Evolutionary conservation across 2,329 filamentous ascomycete species (phyloP).

Genomic region (Daldinia sp.): DNA sequence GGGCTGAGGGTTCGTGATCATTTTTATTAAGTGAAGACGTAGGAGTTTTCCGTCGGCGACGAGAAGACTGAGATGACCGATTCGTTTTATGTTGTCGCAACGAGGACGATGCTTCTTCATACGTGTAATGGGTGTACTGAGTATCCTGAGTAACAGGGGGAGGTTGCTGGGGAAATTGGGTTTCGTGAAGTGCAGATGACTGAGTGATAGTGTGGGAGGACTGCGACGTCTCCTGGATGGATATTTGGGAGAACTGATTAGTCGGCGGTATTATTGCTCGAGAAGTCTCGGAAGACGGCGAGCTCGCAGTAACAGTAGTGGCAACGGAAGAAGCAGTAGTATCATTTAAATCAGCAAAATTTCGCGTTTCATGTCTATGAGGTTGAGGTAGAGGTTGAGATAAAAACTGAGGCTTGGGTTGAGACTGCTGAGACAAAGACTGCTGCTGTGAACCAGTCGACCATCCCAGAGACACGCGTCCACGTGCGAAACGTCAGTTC

Average conservation of each 20-base stretch:
- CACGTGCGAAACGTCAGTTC: conserved; percentile 52
- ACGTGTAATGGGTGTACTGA: conserved; percentile 24
- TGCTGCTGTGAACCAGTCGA: conserved; percentile 47
- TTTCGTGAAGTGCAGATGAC: conserved; percentile 17
- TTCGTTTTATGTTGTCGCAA: conserved; percentile 22
- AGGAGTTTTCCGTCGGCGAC: conserved; percentile 3
- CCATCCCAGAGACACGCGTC: conserved; percentile 58
- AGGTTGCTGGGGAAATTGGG: conserved; percentile 25
- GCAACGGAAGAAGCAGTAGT: conserved; percentile 26
- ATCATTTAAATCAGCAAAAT: conserved; percentile 33
- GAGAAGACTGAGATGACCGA: conserved; percentile 9
- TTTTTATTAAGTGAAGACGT: conserved; percentile 1
- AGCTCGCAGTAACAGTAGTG: conserved; percentile 30
- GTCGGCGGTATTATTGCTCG: conserved; percentile 37
- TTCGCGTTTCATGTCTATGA: conserved; percentile 32
- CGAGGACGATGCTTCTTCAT: conserved; percentile 31
- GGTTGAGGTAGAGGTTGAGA: conserved; percentile 23
- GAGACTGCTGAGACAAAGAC: conserved; percentile 32
- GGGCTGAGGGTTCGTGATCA: not conserved
- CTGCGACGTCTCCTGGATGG: conserved; percentile 36
- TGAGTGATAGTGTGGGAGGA: conserved; percentile 39
- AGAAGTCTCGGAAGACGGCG: conserved; percentile 34
- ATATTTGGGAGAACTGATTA: conserved; percentile 37
- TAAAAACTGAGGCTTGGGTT: conserved; percentile 36
- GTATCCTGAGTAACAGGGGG: conserved; percentile 25